Conservation (phyloP, 345 rosid species). For the Ricinus communis region DNA sequence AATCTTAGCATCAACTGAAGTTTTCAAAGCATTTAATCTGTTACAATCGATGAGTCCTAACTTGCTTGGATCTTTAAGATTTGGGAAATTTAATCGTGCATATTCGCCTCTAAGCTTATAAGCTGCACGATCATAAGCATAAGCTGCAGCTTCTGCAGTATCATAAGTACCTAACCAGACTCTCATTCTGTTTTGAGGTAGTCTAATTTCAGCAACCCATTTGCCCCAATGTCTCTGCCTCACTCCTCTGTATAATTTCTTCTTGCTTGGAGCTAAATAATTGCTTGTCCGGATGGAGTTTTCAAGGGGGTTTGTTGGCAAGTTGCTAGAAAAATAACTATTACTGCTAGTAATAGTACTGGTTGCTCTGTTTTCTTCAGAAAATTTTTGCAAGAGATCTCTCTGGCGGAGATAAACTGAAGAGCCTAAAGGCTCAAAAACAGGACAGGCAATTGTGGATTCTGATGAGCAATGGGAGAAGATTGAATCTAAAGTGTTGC, state of each 20-base stretch:
- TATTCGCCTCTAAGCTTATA: conserved; percentile 92
- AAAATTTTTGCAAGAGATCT: conserved; percentile 68
- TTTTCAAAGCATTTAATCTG: conserved; percentile 58
- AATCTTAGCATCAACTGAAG: conserved; percentile 78
- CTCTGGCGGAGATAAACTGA: conserved; percentile 85
- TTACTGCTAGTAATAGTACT: not conserved
- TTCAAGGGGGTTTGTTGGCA: conserved; percentile 25
- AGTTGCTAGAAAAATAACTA: conserved; percentile 1
- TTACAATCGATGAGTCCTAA: conserved; percentile 61
- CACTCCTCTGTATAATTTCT: conserved; percentile 94
- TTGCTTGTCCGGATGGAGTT: conserved; percentile 30
- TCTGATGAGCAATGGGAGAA: conserved; percentile 59
- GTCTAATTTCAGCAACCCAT: conserved; percentile 97
- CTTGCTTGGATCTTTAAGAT: conserved; percentile 60
- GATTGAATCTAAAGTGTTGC: conserved; percentile 78
- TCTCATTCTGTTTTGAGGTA: conserved; percentile 93
- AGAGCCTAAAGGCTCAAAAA: conserved; percentile 58
- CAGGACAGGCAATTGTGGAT: conserved; percentile 17
- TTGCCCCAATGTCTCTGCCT: conserved; percentile 99
- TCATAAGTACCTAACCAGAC: conserved; percentile 97
- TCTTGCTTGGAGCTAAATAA: conserved; percentile 40
- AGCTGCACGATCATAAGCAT: conserved; percentile 98
- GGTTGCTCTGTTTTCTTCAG: conserved; percentile 48
- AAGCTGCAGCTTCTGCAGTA: conserved; percentile 89
- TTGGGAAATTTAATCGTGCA: conserved; percentile 83